Conservation (phyloP, 116 monocot genomes). For the Posidonia oceanica region DNA sequence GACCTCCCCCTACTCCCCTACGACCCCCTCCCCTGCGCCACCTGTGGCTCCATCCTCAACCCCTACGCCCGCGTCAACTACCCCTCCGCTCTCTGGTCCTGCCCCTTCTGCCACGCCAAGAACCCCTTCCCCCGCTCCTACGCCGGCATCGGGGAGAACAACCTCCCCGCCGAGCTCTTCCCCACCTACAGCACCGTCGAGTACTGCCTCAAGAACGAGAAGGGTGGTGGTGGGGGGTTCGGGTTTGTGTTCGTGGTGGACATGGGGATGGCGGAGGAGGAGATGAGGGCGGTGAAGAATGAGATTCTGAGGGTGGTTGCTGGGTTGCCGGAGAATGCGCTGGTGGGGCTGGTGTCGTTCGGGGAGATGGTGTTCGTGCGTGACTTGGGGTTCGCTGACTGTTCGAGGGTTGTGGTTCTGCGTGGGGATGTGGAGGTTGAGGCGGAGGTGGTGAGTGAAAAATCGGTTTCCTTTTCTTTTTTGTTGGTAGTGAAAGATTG, state of each 20-base stretch:
- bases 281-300: constrained; percentile 54
- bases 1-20: constrained; percentile 87
- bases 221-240: not conserved
- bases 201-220: constrained; percentile 34
- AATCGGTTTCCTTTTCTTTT: not conserved
- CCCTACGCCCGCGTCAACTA: constrained; percentile 91
- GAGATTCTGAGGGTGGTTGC: constrained; percentile 68
- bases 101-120: constrained; percentile 56
- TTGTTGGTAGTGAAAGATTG: not conserved
- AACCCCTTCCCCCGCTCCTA: constrained; percentile 80
- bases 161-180: constrained; percentile 97
- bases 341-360: constrained; percentile 80
- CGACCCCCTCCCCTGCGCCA: constrained; percentile 69
- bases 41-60: constrained; percentile 61
- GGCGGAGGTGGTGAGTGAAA: constrained; percentile 43
- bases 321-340: constrained; percentile 52
- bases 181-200: constrained; percentile 91
- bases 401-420: constrained; percentile 53
- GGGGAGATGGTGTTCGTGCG: constrained; percentile 73
- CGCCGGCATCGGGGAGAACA: constrained; percentile 62
- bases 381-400: constrained; percentile 62
- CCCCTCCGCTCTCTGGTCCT: constrained; percentile 56
- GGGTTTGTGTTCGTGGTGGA: constrained; percentile 73
- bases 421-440: constrained; percentile 59
- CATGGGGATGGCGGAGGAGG: constrained; percentile 32